phyloP scores from a whole-genome alignment of 129 eudicot species.

The carrot (Daucus carota) region DNA sequence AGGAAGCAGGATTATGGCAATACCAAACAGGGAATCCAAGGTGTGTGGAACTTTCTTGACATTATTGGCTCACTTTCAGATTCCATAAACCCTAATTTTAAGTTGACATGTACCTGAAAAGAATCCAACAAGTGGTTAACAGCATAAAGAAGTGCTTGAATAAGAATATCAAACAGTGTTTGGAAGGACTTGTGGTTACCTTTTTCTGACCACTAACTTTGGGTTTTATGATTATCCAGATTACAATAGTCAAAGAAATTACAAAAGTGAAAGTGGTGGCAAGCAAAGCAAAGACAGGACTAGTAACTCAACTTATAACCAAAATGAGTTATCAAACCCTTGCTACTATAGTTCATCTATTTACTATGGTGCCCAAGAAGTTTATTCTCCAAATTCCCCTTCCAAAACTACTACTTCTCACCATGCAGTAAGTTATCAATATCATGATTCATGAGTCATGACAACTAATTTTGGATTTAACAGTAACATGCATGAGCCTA shows the following conservation, averaged over 20 bases:
- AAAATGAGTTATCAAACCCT: conserved; percentile 43
- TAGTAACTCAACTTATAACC: conserved; percentile 20
- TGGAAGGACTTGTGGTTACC: neutral
- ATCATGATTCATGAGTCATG: too few relatives aligned
- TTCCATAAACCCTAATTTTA: neutral
- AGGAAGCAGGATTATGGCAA: conserved; percentile 37
- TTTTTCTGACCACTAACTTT: conserved; percentile 6
- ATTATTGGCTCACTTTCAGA: neutral
- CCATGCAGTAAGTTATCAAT: conserved; percentile 24
- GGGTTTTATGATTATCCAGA: conserved; percentile 24
- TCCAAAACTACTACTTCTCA: conserved; percentile 36
- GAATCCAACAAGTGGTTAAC: neutral
- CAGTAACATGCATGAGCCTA: neutral
- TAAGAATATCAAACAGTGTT: neutral
- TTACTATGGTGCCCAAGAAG: conserved; percentile 85
- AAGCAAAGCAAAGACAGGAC: conserved; percentile 21
- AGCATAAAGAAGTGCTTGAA: neutral
- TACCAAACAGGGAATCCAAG: conserved; percentile 38
- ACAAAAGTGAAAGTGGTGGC: conserved; percentile 31
- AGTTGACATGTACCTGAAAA: neutral
- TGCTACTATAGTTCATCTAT: conserved; percentile 71
- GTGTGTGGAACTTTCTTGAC: conserved; percentile 11
- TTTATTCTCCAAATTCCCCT: conserved; percentile 43
- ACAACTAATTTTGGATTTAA: too few relatives aligned
- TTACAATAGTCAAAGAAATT: conserved; percentile 24